Evolutionary conservation across 2,329 filamentous ascomycete genomes (phyloP).

Genomic region (Nectriaceae sp.): DNA sequence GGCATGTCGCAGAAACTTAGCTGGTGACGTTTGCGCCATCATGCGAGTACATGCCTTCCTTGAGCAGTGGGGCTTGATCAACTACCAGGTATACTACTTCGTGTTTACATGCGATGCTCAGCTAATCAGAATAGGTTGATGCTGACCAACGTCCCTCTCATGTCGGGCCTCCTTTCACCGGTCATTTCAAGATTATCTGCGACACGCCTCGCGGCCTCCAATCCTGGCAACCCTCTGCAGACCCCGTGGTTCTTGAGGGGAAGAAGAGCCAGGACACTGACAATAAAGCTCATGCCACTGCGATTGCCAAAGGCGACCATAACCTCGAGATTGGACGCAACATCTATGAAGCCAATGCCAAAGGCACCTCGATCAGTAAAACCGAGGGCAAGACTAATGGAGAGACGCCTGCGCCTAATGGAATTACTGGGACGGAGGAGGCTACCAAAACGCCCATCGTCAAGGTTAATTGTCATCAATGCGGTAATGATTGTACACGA

Average conservation of each 20-base stretch:
- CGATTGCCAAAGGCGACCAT: constrained; percentile 73
- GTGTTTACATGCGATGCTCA: neutral
- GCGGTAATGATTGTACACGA: constrained; percentile 82
- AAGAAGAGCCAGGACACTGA: constrained; percentile 70
- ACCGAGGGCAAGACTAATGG: constrained; percentile 74
- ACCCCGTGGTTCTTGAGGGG: constrained; percentile 65
- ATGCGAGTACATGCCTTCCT: constrained; percentile 98
- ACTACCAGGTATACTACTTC: constrained; percentile 75
- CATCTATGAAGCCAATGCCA: constrained; percentile 90
- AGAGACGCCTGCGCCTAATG: constrained; percentile 69
- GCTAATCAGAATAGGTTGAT: constrained; percentile 70
- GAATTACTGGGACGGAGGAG: constrained; percentile 59
- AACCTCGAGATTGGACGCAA: constrained; percentile 94
- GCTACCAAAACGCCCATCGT: constrained; percentile 65
- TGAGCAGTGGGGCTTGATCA: constrained; percentile 98
- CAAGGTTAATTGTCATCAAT: constrained; percentile 84
- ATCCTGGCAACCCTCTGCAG: constrained; percentile 88
- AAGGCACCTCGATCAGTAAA: constrained; percentile 71
- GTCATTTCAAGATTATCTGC: constrained; percentile 93
- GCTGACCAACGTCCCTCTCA: constrained; percentile 93
- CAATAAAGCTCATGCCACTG: constrained; percentile 65
- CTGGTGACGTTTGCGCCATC: constrained; percentile 96
- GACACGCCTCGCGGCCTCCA: constrained; percentile 95
- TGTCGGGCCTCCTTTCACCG: constrained; percentile 94
- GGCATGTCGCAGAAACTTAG: constrained; percentile 90